A percentile compares a stretch with the other conserved stretches of the same genome.
phyloP scores from a whole-genome alignment of 768 basidiomycete genomes.

The Boletus tomentosulus region DNA sequence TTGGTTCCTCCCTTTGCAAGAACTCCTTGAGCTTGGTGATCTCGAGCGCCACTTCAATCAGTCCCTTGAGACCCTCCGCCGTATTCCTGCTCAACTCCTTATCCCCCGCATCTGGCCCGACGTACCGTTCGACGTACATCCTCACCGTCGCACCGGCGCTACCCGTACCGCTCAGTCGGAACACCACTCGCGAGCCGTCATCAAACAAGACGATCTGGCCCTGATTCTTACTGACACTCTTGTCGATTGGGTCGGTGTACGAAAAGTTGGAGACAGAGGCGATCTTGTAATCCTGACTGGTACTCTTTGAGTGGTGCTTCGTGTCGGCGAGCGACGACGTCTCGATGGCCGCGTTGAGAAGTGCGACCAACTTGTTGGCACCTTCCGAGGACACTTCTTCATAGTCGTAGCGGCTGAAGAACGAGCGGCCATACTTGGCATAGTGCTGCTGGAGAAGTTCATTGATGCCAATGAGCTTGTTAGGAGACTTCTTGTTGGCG shows the following conservation, averaged over 20 bases:
- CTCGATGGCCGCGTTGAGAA: conserved; percentile 69
- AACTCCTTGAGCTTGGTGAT: conserved; percentile 83
- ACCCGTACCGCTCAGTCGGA: conserved; percentile 94
- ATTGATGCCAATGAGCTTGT: conserved; percentile 82
- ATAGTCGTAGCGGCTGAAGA: conserved; percentile 99
- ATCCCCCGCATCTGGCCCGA: conserved; percentile 63
- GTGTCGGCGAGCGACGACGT: conserved; percentile 65
- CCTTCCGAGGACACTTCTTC: conserved; percentile 93
- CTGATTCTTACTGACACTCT: conserved; percentile 90
- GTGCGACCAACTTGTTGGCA: conserved; percentile 79
- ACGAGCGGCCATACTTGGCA: conserved; percentile 88
- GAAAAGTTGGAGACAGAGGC: conserved; percentile 80
- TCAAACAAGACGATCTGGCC: conserved; percentile 89
- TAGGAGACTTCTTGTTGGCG: conserved; percentile 70
- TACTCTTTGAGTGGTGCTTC: conserved; percentile 61
- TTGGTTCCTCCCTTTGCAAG: conserved; percentile 85
- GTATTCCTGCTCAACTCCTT: conserved; percentile 71
- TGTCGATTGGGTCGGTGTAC: conserved; percentile 98
- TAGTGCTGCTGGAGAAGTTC: conserved; percentile 88
- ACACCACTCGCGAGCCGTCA: conserved; percentile 93
- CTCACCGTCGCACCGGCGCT: conserved; percentile 95
- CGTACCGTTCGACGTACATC: conserved; percentile 93
- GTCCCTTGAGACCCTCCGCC: conserved; percentile 85
- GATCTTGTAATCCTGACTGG: conserved; percentile 71
- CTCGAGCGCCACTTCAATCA: conserved; percentile 92